Percentiles rank a stretch among this genome's conserved stretches.
Conservation (phyloP, 148 eudicot genomes). For the Nyssa sinensis region DNA sequence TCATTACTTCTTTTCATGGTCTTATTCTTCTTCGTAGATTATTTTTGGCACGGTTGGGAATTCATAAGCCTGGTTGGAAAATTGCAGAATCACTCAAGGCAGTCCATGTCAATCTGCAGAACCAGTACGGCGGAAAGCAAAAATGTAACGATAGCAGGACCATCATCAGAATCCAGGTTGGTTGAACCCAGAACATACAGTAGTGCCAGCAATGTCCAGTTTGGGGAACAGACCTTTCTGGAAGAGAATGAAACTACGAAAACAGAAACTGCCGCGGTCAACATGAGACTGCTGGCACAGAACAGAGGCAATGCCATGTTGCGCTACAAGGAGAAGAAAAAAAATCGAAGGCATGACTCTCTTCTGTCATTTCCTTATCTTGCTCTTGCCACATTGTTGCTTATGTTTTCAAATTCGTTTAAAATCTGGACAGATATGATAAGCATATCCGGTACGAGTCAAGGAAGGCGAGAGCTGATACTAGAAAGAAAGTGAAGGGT, state of each 20-base stretch:
- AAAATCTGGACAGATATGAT: slow-evolving; percentile 4
- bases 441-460: slow-evolving; percentile 23
- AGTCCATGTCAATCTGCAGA: slow-evolving; percentile 3
- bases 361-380: not conserved
- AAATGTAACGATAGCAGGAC: not conserved
- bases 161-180: not conserved
- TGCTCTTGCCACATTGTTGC: not conserved
- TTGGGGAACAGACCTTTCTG: not conserved
- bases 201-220: slow-evolving; percentile 11
- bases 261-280: not conserved
- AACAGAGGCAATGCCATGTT: slow-evolving; percentile 18
- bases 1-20: not conserved
- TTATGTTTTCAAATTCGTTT: not conserved
- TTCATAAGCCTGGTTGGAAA: slow-evolving; percentile 8
- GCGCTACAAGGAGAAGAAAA: slow-evolving; percentile 21
- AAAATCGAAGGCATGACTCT: slow-evolving; percentile 3
- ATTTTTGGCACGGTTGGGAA: not conserved
- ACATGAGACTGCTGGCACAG: slow-evolving; percentile 7
- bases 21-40: not conserved
- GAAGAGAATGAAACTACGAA: not conserved
- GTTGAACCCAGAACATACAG: not conserved
- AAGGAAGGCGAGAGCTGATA: slow-evolving; percentile 27
- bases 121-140: not conserved
- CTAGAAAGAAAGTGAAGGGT: slow-evolving; percentile 25
- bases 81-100: slow-evolving; percentile 4